Base-by-base conservation (phyloP, 2,329 filamentous ascomycete genomes). In the Aspergillus vadensis region DNA sequence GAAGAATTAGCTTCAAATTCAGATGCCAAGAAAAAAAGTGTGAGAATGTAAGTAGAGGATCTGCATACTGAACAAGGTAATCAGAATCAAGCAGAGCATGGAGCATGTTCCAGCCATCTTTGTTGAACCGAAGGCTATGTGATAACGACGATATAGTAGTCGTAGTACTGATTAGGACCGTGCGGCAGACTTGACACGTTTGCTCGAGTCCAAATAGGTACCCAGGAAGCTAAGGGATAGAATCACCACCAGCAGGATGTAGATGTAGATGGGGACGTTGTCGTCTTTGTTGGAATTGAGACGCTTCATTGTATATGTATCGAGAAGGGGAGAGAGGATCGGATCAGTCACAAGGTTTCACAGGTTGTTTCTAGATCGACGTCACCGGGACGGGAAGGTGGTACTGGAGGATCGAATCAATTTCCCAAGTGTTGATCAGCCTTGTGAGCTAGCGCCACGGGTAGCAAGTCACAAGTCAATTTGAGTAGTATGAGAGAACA, bases 61-160 rank as follows among this genome's bases (percentile, higher is more conserved):
- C 17, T 19, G 38, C 76, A 64, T 72, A 83, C 80, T 69, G 64
- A 83, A 73, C 27, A 83, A 64, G 43, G 81, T 82, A 67, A 81
- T 72, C 21, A 83, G 65, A 44, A 83, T 75, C 59, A 82, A 63
- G 58, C 78, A 73, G 30, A 82, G 64, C 49, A 75, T 76, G 17
- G 78, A 77, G 53, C 66, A 69, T 12, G 69, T 63, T 25, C 71
- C 73, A n/a, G 70, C 70, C 71, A 75, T 75, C 48, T 60, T 72
- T 65, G 17, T 30, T 51, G 10, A 39, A 39, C 43, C 17, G 10
- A 48, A 25, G n/a, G 23, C 6, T 36, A 12, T 19, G n/a, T 44
- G 5, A 30, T 8, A 36, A 36, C 32, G 32, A 2, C 4, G 2
- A 36, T 15, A 15, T 17, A 19, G 14, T 17, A 19, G 25, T 12